phyloP scores from a whole-genome alignment of 75 land plant species.

The Larix kaempferi region DNA sequence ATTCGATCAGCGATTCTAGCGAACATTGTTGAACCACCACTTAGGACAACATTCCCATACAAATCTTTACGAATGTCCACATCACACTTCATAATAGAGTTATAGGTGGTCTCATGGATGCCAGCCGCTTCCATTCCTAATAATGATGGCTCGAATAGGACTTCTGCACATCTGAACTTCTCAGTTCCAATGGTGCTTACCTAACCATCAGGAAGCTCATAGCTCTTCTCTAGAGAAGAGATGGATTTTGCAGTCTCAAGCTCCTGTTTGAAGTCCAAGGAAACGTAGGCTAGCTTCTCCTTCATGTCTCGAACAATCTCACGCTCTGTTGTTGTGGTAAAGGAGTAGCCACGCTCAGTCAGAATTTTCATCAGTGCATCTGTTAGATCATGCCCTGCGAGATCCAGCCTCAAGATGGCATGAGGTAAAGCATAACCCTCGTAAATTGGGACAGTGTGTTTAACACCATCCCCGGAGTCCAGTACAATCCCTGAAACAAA shows the following conservation, averaged over 20 bases:
- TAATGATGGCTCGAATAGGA: constrained; percentile 28
- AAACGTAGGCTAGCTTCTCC: constrained; percentile 32
- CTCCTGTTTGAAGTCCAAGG: constrained; percentile 33
- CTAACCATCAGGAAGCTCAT: constrained; percentile 33
- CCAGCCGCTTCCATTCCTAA: constrained; percentile 33
- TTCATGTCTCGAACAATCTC: constrained; percentile 37
- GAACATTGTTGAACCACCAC: constrained; percentile 32
- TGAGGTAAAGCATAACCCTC: too few relatives aligned
- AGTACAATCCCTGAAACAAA: too few relatives aligned
- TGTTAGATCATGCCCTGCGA: too few relatives aligned
- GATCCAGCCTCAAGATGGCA: too few relatives aligned
- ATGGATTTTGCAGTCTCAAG: constrained; percentile 22
- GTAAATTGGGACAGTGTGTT: too few relatives aligned
- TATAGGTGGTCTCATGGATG: constrained; percentile 26
- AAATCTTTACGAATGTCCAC: constrained; percentile 34
- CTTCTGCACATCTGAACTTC: constrained; percentile 33
- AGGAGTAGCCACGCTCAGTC: constrained; percentile 39
- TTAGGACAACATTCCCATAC: constrained; percentile 28
- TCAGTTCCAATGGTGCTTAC: constrained; percentile 32
- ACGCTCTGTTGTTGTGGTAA: constrained; percentile 26
- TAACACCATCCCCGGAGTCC: too few relatives aligned
- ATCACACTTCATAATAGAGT: constrained; percentile 38
- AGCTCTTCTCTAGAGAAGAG: constrained; percentile 26
- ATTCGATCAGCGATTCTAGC: constrained; percentile 32
- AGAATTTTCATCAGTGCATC: too few relatives aligned